A percentile compares a stretch with the other conserved stretches of the same genome.
Conservation (phyloP, 2,329 filamentous ascomycete species). For the Phoma sp. region DNA sequence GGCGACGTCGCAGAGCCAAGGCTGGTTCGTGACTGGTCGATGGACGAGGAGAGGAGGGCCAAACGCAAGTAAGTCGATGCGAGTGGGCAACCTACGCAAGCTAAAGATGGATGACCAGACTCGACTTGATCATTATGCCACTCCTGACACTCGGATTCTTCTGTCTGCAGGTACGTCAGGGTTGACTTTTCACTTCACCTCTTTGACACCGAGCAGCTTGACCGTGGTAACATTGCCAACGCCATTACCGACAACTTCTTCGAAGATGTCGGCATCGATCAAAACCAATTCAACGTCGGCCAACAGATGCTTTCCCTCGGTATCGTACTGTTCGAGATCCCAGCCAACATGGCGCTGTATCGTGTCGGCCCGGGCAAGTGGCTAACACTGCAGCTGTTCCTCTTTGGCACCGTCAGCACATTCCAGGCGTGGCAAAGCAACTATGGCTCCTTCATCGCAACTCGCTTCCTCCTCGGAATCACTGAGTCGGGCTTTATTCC, state of each 20-base stretch:
- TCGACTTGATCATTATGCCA: slow-evolving; percentile 36
- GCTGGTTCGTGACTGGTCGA: slow-evolving; percentile 30
- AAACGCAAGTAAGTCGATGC: slow-evolving; percentile 34
- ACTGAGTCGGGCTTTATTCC: slow-evolving; percentile 61
- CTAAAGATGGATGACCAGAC: background rate
- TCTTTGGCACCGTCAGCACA: slow-evolving; percentile 55
- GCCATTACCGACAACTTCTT: slow-evolving; percentile 37
- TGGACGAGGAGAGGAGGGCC: slow-evolving; percentile 37
- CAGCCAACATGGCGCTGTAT: slow-evolving; percentile 49
- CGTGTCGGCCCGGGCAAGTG: slow-evolving; percentile 45
- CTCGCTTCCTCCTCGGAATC: slow-evolving; percentile 48
- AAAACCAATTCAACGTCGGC: slow-evolving; percentile 38
- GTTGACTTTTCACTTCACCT: too few relatives aligned
- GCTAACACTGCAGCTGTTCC: slow-evolving; percentile 50
- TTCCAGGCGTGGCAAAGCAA: slow-evolving; percentile 70
- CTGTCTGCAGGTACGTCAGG: slow-evolving; percentile 25
- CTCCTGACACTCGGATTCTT: slow-evolving; percentile 46
- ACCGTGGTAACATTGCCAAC: slow-evolving; percentile 50
- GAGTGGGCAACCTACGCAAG: background rate
- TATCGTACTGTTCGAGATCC: slow-evolving; percentile 66
- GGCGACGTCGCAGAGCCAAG: background rate
- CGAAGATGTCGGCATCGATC: slow-evolving; percentile 30
- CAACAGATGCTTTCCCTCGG: slow-evolving; percentile 72
- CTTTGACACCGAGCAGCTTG: slow-evolving; percentile 36
- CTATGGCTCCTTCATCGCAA: slow-evolving; percentile 47